A percentile compares a stretch with the other conserved stretches of the same genome.
phyloP scores from a whole-genome alignment of 106 monocot species.

The Narthecium ossifragum region DNA sequence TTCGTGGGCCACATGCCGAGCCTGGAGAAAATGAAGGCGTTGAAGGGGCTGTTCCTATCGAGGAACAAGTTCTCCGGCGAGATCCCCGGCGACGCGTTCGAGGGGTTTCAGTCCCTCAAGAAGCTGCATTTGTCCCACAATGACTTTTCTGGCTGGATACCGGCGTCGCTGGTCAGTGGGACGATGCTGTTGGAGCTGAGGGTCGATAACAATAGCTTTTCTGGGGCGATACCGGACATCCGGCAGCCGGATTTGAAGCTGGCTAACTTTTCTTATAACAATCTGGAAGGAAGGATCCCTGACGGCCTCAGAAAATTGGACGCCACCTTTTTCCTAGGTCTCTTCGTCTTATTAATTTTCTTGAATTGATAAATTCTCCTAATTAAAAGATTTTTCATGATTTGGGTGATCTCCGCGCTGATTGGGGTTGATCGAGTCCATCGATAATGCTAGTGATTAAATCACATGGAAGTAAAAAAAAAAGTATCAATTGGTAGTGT shows the following conservation, averaged over 20 bases:
- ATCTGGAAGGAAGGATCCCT: slow-evolving; percentile 58
- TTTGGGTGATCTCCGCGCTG: too few species aligned
- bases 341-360: too few species aligned
- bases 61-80: slow-evolving; percentile 47
- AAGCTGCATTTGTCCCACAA: slow-evolving; percentile 45
- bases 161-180: slow-evolving; percentile 38
- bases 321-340: slow-evolving; percentile 40
- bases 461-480: too few species aligned
- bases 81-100: slow-evolving; percentile 50
- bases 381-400: not conserved
- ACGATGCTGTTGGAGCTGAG: slow-evolving; percentile 40
- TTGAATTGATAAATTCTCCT: too few species aligned
- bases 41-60: slow-evolving; percentile 42
- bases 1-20: slow-evolving; percentile 59
- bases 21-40: slow-evolving; percentile 22
- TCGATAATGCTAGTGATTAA: too few species aligned
- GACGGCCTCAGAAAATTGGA: slow-evolving; percentile 19
- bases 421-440: too few species aligned
- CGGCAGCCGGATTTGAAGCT: slow-evolving; percentile 8
- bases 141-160: slow-evolving; percentile 54
- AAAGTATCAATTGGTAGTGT: too few species aligned
- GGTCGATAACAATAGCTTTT: slow-evolving; percentile 49
- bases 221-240: slow-evolving; percentile 51
- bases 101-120: slow-evolving; percentile 40
- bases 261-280: slow-evolving; percentile 54